Percentiles rank a stretch among this genome's conserved stretches.
Conservation (phyloP, 2,329 filamentous ascomycete species). For the Ophiostoma ulmi region DNA sequence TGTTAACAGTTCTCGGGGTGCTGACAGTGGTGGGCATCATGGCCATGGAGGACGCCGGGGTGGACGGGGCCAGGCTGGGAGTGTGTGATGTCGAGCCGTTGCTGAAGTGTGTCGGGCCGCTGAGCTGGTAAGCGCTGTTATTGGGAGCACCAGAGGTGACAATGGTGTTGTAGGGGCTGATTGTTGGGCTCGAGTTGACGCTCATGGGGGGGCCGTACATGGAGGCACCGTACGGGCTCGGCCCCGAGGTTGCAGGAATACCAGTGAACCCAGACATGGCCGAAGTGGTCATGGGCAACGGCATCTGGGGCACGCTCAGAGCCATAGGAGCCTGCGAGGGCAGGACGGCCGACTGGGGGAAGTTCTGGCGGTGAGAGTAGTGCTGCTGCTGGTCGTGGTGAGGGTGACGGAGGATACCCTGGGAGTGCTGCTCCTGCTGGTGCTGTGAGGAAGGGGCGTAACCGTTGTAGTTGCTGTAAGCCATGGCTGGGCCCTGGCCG, state of each 20-base stretch:
- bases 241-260: neutral
- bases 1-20: neutral
- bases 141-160: neutral
- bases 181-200: neutral
- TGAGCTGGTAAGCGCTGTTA: neutral
- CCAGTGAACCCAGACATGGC: neutral
- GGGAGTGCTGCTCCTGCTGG: conserved; percentile 13
- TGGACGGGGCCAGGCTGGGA: neutral
- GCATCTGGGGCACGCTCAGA: neutral
- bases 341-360: neutral
- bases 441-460: conserved; percentile 12
- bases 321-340: neutral
- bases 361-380: neutral
- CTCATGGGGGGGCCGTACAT: neutral
- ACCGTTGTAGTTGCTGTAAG: neutral
- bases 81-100: neutral
- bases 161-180: neutral
- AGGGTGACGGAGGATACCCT: neutral
- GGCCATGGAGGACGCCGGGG: neutral
- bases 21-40: neutral
- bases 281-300: neutral
- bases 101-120: neutral
- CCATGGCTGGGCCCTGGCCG: neutral
- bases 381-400: conserved; percentile 2
- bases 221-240: neutral